Evolutionary conservation across 2,329 filamentous ascomycete genomes (phyloP), one percentile per base, ranked within the genome.

Genomic region (Fusarium graminum): DNA sequence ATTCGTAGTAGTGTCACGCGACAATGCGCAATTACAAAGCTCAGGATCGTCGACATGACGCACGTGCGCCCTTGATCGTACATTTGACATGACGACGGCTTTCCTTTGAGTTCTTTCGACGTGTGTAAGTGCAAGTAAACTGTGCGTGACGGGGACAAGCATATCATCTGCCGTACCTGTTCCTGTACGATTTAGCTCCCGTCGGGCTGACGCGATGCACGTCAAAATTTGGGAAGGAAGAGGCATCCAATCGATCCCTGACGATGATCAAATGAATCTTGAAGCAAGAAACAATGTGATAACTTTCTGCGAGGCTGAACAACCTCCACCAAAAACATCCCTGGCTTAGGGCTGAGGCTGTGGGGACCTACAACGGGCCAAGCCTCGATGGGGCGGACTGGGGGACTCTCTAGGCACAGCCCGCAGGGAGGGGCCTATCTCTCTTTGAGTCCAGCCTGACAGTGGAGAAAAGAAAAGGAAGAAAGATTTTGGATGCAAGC

Each of bases 241-340:
- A 72, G 69, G 69, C 69, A 72, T 72, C 69, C 69, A 69, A 67
- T 72, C 50, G 64, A 59, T 65, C 54, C 46, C 52, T 38, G 32
- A 64, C 26, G 58, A 61, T 53, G 54, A 69, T 64, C 52, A 57
- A 51, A 49, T 32, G 13, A 17, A 32, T 26, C 7, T 28, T 7
- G 16, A 38, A 28, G n/a, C 13, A 22, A n/a, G n/a, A 26, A 45
- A 32, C 11, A 12, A 47, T 38, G 12, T 26, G 36, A 26, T 19
- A 19, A 46, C 53, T 40, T 26, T 44, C 59, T 72, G 68, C 57
- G 70, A 72, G 70, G 70, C 70, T 72, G 66, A 68, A 59, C 25
- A 29, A n/a, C 41, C 54, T 28, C 10, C 14, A 38, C 16, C 9
- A 17, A 6, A 11, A 30, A 14, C 7, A 14, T 51, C 51, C 62